Evolutionary conservation across 2,329 filamentous ascomycete genomes (phyloP).

Genomic region (Xylariaceae sp.): DNA sequence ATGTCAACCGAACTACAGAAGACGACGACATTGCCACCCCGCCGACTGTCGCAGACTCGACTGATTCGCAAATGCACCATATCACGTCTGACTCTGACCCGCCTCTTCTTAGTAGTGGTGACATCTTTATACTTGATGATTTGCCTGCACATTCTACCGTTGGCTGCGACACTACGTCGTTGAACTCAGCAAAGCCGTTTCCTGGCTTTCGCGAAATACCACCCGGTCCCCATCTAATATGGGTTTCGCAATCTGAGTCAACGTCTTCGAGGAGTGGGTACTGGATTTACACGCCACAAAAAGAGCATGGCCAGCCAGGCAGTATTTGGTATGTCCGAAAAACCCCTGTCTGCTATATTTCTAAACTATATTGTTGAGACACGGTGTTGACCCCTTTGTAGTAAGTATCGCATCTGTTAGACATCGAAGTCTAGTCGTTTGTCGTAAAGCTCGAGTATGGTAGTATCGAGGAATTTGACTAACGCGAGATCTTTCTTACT

Average conservation of each 20-base stretch:
- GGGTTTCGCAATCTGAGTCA: slow-evolving; percentile 48
- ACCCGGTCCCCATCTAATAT: slow-evolving; percentile 55
- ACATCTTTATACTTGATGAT: slow-evolving; percentile 50
- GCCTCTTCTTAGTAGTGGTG: slow-evolving; percentile 32
- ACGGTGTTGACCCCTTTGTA: too few relatives aligned
- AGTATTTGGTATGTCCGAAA: slow-evolving; percentile 19
- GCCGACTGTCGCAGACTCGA: slow-evolving; percentile 1
- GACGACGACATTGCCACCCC: slow-evolving; percentile 5
- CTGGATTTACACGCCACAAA: slow-evolving; percentile 46
- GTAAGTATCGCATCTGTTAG: too few relatives aligned
- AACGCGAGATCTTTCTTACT: not conserved
- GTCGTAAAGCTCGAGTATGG: too few relatives aligned
- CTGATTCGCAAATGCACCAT: too few relatives aligned
- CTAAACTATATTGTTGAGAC: too few relatives aligned
- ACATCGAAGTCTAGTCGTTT: too few relatives aligned
- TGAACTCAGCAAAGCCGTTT: slow-evolving; percentile 43
- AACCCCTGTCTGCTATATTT: too few relatives aligned
- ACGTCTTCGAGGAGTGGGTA: slow-evolving; percentile 52
- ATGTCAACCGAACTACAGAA: slow-evolving; percentile 15
- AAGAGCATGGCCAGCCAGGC: slow-evolving; percentile 26
- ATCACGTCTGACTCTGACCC: too few relatives aligned
- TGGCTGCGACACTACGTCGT: slow-evolving; percentile 49
- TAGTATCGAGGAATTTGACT: not conserved
- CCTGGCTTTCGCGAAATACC: slow-evolving; percentile 53
- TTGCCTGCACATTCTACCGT: slow-evolving; percentile 49